phyloP scores from a whole-genome alignment of 192 early-diverging fungal species.

The Bifiguratus adelaidae region DNA sequence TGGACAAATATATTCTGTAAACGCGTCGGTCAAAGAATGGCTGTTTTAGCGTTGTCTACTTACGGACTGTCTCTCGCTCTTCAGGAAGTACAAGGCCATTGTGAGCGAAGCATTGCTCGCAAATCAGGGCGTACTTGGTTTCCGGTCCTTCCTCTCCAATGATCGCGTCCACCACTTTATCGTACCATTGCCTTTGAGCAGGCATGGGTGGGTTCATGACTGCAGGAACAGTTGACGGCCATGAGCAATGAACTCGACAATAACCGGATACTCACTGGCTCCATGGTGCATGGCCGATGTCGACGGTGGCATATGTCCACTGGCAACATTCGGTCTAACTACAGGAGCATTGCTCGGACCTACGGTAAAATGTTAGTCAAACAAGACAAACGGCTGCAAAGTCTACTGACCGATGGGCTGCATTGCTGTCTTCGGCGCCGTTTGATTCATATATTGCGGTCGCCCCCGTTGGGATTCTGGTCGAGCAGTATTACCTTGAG shows the following conservation, averaged over 20 bases:
- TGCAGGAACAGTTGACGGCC: no score
- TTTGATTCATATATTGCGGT: no score
- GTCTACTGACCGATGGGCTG: no score
- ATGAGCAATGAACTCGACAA: no score
- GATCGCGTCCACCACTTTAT: slow-evolving; percentile 85
- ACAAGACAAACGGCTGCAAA: no score
- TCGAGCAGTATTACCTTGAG: background rate
- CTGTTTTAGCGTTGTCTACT: slow-evolving; percentile 5
- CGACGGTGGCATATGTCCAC: no score
- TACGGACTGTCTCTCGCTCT: slow-evolving; percentile 63
- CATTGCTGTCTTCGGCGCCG: no score
- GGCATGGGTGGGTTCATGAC: slow-evolving; percentile 6
- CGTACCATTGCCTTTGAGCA: slow-evolving; percentile 59
- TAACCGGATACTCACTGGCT: no score
- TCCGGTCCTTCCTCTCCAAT: slow-evolving; percentile 86
- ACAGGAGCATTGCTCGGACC: no score
- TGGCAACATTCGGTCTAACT: no score
- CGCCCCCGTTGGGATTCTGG: slow-evolving; percentile 9
- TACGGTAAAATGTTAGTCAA: no score
- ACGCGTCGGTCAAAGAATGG: background rate
- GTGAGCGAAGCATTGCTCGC: slow-evolving; percentile 80
- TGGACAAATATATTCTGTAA: slow-evolving; percentile 40
- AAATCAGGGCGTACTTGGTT: slow-evolving; percentile 90
- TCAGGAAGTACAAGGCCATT: slow-evolving; percentile 86
- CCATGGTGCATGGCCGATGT: no score